These are phyloP conservation scores for Coemansia sp. DNA, from an alignment of 192 early-diverging fungal species.

Conservation along the genomic window DNA sequence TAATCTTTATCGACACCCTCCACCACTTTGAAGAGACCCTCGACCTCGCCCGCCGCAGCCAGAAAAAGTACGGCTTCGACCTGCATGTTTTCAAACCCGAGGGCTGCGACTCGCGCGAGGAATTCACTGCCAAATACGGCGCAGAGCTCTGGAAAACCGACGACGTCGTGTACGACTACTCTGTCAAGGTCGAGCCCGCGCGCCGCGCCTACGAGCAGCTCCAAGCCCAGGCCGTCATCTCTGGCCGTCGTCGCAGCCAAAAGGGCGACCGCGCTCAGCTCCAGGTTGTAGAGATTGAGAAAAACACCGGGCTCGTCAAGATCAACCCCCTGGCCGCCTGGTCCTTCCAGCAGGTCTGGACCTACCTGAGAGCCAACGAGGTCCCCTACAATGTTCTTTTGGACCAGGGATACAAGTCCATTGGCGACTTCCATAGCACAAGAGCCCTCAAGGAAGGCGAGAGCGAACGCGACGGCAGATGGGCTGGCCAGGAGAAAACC, in stretches of 20 bases:
- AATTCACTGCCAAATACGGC: slow-evolving; percentile 74
- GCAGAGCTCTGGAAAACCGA: slow-evolving; percentile 80
- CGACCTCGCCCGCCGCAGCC: slow-evolving; percentile 65
- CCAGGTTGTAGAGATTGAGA: slow-evolving; percentile 78
- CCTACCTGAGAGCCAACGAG: slow-evolving; percentile 75
- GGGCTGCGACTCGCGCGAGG: slow-evolving; percentile 54
- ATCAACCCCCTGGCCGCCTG: slow-evolving; percentile 90
- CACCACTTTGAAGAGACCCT: slow-evolving; percentile 94
- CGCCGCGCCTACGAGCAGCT: slow-evolving; percentile 79
- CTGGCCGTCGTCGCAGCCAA: slow-evolving; percentile 85
- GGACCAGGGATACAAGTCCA: slow-evolving; percentile 86
- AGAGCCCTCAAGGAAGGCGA: slow-evolving; percentile 61
- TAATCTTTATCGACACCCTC: slow-evolving; percentile 93
- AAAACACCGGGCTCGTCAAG: slow-evolving; percentile 74
- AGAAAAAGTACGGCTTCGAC: slow-evolving; percentile 64
- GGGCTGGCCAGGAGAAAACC: slow-evolving; percentile 81
- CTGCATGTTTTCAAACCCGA: slow-evolving; percentile 75
- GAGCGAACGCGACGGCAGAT: slow-evolving; percentile 84
- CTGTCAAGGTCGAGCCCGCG: slow-evolving; percentile 93
- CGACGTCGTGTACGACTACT: slow-evolving; percentile 78
- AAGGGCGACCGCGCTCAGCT: slow-evolving; percentile 75
- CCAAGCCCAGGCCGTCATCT: slow-evolving; percentile 74
- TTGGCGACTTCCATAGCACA: slow-evolving; percentile 94
- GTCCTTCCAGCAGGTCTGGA: slow-evolving; percentile 87
- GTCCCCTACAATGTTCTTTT: slow-evolving; percentile 89